Evolutionary conservation across 139 green algal species (phyloP).

Genomic region (Gonium pectorale): DNA sequence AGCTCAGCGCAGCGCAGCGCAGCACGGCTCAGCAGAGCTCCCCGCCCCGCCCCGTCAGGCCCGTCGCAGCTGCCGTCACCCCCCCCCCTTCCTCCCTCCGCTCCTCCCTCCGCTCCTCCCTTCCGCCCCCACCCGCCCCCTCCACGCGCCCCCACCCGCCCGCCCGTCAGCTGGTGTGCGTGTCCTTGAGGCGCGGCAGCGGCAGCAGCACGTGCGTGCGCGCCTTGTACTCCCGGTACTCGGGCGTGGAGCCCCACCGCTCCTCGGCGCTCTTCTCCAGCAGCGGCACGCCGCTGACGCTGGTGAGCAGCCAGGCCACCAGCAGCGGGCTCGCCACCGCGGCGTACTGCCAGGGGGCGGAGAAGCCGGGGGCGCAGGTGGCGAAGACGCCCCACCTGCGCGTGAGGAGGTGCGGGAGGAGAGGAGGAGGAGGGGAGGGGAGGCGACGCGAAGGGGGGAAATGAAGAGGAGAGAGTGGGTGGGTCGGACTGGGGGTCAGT

Average conservation of each 20-base stretch:
- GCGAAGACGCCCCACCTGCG: slow-evolving; percentile 80
- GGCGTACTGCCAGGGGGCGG: slow-evolving; percentile 49
- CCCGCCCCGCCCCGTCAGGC: no score
- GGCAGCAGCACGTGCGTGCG: slow-evolving; percentile 73
- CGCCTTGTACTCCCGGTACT: slow-evolving; percentile 70
- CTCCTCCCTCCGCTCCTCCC: no score
- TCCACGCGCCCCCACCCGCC: no score
- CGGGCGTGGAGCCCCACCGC: slow-evolving; percentile 69
- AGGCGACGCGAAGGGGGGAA: background rate
- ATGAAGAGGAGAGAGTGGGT: no score
- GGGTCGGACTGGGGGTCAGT: no score
- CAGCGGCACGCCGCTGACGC: slow-evolving; percentile 47
- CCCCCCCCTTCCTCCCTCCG: no score
- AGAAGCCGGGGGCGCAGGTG: slow-evolving; percentile 57
- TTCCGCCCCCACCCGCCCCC: no score
- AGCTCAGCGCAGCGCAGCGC: no score
- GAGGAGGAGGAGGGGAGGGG: background rate
- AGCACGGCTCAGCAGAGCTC: no score
- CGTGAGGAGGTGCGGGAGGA: background rate
- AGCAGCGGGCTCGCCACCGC: slow-evolving; percentile 75
- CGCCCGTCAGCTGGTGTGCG: slow-evolving; percentile 13
- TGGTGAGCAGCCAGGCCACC: slow-evolving; percentile 52
- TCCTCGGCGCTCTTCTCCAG: slow-evolving; percentile 59
- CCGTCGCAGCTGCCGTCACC: no score
- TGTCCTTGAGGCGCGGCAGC: slow-evolving; percentile 51